Evolutionary conservation across 495 filamentous ascomycete genomes (phyloP), one percentile per base, ranked within the genome.

Genomic region (Annulohypoxylon moriforme): DNA sequence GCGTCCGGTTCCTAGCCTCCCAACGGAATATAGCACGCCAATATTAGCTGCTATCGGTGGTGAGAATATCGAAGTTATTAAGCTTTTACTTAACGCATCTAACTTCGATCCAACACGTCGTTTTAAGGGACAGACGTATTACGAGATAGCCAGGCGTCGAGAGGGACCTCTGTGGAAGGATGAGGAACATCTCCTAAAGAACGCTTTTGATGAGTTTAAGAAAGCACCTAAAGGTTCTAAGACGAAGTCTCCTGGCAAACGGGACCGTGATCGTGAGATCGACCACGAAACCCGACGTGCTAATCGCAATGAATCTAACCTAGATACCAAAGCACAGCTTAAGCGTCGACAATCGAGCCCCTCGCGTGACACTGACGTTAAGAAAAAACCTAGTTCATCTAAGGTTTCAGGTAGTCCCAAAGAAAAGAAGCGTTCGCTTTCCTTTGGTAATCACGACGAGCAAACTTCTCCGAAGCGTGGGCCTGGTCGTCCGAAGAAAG

Each of bases 11-110:
- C 24, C 78, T 2, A 77, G 81, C 52, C 80, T 81, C 57, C 80
- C 79, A 7, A 80, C 78, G 29, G 90, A 89, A 60, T 83, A 92
- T 69, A 91, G 91, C 67, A 98, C 95, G 0, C 96, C 96, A 2
- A 97, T 99, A 87, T 86, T 97, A 29, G 93, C 93, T 36, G 93
- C 96, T 1, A 97, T 99, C 61, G 96, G 96, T 8, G 89, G 94
- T 60, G 94, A 94, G 10, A 96, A 96, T 76, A 83, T 93, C 25
- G 90, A 90, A 50, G 91, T 97, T 38, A 87, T 99, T 36, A 85
- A 90, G 49, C 85, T 97, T 9, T 85, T 99, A 4, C 84, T 98
- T 1, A 88, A 89, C 61, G 92, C 95, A 65, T 87, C 88, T 27
- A 84, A 87, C 4, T 96, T 97, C 68, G 88, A 97, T 68, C 93